Base-by-base conservation (phyloP, 805 yeast genomes). In the Ogataea thermomethanolica region DNA sequence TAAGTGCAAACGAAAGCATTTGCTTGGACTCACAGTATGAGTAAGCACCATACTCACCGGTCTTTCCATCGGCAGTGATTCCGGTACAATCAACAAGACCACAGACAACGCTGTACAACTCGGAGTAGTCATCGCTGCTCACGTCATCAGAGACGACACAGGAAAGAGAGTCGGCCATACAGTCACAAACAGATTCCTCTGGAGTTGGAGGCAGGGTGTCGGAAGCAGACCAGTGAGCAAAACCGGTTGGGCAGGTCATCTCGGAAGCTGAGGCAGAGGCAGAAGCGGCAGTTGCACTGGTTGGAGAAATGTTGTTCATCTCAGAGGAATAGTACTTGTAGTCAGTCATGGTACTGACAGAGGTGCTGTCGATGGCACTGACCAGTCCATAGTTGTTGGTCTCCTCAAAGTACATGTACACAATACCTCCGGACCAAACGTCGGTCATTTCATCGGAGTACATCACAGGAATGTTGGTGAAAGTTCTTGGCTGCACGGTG, bases 381-480 rank as follows among this genome's bases (percentile, higher is more conserved):
- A 84, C 90, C 58, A 84, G 73, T 69, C 95, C 91, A 58, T 82
- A 84, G 54, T 83, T 63, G 67, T 84, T 84, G 41, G 66, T 68
- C 69, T 84, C 91, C 69, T 84, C 74, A 66, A 78, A 84, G 69
- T 84, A 84, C 90, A 84, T 79, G 70, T 83, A 84, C 40, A 84
- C 91, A 58, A 84, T 84, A 76, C 91, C 95, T 68, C 95, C 91
- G 36, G 91, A 84, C 93, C 91, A 84, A 45, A 82, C 82, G 61
- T 73, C 83, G 49, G 89, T 83, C 95, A 84, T 84, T 28, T 83
- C 69, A 36, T 61, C 59, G 49, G 81, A 69, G 67, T 74, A 84
- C 28, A 84, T 56, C 44, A 88, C 71, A 31, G 66, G 76, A 50
- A 84, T 84, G 66, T 84, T 91, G 43, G 78, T 70, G 75, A 84